Evolutionary conservation across 2,329 filamentous ascomycete species (phyloP), one percentile per base, ranked within the genome.

Genomic region (Colletotrichum magnum): DNA sequence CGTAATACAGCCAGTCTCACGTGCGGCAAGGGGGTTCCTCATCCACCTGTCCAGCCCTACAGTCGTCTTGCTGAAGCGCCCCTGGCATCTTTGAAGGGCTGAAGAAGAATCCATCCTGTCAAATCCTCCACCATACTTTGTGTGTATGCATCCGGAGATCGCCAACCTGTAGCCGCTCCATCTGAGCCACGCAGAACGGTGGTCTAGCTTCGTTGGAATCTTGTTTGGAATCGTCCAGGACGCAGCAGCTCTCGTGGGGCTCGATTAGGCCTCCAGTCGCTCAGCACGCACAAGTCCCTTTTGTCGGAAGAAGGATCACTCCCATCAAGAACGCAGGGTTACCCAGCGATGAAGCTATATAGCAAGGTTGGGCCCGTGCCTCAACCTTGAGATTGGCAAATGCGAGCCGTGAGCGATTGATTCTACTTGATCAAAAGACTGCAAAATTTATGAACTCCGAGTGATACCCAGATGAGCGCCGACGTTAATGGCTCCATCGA

Each of bases 211-310:
- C 15, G 7, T 16, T 24, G n/a, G 24, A 36, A 36, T 28, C 57
- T 59, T 51, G 18, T 45, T 50, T 45, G 21, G 24, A 41, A 18
- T 26, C 15, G 6, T n/a, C 47, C 26, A n/a, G 48, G 32, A 41
- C 21, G 58, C 18, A 52, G 32, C 10, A 60, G 28, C 32, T 60
- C 58, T 52, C 48, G 47, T 60, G 58, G 32, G 47, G 36, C 58
- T 6, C 21, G 36, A n/a, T 28, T 52, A 52, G 58, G 58, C 58
- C 41, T 59, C 45, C 57, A 41, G 18, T 15, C 16, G 18, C n/a
- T 18, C 13, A 24, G 28, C 15, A 36, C n/a, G 45, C 45, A 50
- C 12, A 39, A 50, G 18, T 51, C n/a, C 57, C 47, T 12, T 24
- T 51, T 51, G n/a, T 28, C 13, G 15, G 16, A 21, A 16, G 16